These are phyloP conservation scores for Fusarium sp. DNA, from an alignment of 2,329 filamentous ascomycete genomes.

Conservation along the genomic window DNA sequence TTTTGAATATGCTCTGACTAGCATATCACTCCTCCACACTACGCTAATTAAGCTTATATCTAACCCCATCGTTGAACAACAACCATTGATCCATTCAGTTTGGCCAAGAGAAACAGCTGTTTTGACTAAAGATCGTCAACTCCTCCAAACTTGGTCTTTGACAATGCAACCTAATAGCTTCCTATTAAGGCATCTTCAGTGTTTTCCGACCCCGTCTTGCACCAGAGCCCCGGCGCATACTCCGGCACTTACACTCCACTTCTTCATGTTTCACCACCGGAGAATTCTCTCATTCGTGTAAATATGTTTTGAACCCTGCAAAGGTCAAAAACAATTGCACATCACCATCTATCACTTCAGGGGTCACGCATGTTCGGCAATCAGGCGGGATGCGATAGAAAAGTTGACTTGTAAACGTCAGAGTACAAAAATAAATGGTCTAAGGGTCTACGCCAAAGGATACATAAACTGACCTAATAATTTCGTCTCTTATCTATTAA, in stretches of 20 bases:
- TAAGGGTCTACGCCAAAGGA: no score
- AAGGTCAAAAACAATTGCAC: not conserved
- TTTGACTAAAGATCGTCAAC: not conserved
- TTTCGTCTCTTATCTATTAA: no score
- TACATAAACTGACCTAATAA: no score
- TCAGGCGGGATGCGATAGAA: not conserved
- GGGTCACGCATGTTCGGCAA: conserved; percentile 12
- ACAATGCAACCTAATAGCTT: not conserved
- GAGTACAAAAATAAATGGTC: no score
- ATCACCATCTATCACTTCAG: conserved; percentile 19
- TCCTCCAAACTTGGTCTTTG: not conserved
- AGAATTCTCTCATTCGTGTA: conserved; percentile 45
- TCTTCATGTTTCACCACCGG: conserved; percentile 32
- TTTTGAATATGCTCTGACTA: not conserved
- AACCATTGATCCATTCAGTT: not conserved
- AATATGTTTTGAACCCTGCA: conserved; percentile 22
- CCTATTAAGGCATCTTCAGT: not conserved
- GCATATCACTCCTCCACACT: not conserved
- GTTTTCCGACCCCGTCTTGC: not conserved
- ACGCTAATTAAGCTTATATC: conserved; percentile 6
- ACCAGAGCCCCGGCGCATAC: conserved; percentile 1
- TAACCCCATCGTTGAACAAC: not conserved
- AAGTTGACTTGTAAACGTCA: not conserved
- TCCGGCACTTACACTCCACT: conserved; percentile 15
- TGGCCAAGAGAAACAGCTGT: not conserved